A percentile compares a stretch with the other conserved stretches of the same genome.
phyloP scores from a whole-genome alignment of 2,329 filamentous ascomycete genomes.

The Alternaria ventricosa region DNA sequence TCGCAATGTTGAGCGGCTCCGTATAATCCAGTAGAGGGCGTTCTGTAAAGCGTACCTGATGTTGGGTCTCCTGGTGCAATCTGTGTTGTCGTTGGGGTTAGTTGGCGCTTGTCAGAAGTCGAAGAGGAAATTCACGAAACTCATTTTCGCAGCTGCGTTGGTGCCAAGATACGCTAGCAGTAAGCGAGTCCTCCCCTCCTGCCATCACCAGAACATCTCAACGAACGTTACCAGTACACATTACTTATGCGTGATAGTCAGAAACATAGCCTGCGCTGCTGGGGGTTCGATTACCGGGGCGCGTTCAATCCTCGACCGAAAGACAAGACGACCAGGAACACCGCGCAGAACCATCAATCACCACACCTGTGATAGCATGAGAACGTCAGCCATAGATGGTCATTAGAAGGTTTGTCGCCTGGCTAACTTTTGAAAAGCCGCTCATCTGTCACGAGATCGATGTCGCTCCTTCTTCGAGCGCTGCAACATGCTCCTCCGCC shows the following conservation, averaged over 20 bases:
- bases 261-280: not conserved
- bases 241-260: not conserved
- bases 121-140: slow-evolving; percentile 22
- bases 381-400: not conserved
- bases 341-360: not conserved
- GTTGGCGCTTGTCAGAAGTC: slow-evolving; percentile 34
- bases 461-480: not conserved
- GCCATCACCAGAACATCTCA: not conserved
- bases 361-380: not conserved
- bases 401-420: not conserved
- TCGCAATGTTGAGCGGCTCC: slow-evolving; percentile 25
- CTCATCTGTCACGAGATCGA: not conserved
- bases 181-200: slow-evolving; percentile 9
- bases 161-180: slow-evolving; percentile 14
- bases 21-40: slow-evolving; percentile 11
- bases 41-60: slow-evolving; percentile 38
- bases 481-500: not conserved
- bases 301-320: not conserved
- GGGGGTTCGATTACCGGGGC: not conserved
- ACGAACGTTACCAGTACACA: not conserved
- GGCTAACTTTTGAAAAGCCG: not conserved
- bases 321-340: not conserved
- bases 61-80: slow-evolving; percentile 47
- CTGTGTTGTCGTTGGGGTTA: slow-evolving; percentile 43
- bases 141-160: slow-evolving; percentile 17